A percentile compares a stretch with the other conserved stretches of the same genome.
These are phyloP conservation scores for Dispira parvispora DNA, from an alignment of 192 early-diverging fungal species.

Conservation along the genomic window DNA sequence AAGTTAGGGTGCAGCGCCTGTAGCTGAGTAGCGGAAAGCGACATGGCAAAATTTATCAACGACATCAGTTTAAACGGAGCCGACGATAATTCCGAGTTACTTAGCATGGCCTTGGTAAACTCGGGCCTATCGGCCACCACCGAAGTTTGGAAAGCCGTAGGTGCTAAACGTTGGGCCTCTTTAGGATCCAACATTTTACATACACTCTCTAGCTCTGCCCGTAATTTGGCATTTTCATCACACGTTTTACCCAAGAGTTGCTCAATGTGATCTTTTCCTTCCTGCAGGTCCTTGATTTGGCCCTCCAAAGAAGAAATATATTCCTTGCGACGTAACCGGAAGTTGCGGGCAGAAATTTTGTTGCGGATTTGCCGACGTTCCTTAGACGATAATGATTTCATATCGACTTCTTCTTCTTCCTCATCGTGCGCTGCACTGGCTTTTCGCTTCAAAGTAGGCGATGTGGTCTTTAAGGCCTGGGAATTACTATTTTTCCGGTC, in stretches of 20 bases:
- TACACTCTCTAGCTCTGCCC: slow-evolving; percentile 20
- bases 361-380: slow-evolving; percentile 71
- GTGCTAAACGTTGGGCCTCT: slow-evolving; percentile 5
- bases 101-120: neutral
- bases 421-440: neutral
- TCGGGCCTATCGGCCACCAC: neutral
- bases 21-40: neutral
- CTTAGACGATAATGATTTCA: slow-evolving; percentile 48
- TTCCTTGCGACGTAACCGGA: slow-evolving; percentile 68
- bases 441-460: too few species aligned
- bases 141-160: neutral
- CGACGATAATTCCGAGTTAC: too few species aligned
- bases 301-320: slow-evolving; percentile 43
- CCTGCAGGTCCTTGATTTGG: slow-evolving; percentile 33
- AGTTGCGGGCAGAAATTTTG: slow-evolving; percentile 76
- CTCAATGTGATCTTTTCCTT: slow-evolving; percentile 30
- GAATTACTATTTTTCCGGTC: too few species aligned
- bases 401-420: slow-evolving; percentile 30
- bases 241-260: slow-evolving; percentile 20
- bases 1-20: neutral
- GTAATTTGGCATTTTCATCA: slow-evolving; percentile 22
- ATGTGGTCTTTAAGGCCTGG: too few species aligned
- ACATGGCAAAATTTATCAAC: too few species aligned
- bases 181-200: slow-evolving; percentile 14
- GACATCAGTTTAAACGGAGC: too few species aligned